Evolutionary conservation across 805 yeast species (phyloP), one percentile per base, ranked within the genome.

Genomic region (Huiozyma naganishii): DNA sequence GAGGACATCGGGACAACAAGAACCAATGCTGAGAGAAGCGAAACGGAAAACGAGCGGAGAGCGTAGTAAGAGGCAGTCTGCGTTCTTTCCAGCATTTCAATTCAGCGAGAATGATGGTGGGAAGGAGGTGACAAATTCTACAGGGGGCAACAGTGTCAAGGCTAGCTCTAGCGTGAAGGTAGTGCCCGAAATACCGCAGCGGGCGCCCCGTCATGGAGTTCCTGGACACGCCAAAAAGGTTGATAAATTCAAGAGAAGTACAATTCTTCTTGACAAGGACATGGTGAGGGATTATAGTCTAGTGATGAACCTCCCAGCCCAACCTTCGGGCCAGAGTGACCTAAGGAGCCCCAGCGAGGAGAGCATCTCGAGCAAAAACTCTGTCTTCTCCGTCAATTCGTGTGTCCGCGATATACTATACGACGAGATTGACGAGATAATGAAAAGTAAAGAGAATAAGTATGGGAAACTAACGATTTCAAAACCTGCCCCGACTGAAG

Each of bases 201-300:
- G 23, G 23, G 23, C 23, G 23, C 23, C 23, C 23, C 23, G 23
- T 17, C 23, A 17, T 17, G 23, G 23, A 4, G 23, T 17, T 17
- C 23, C 23, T 17, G 4, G 23, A 17, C 34, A 32, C 10, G n/a
- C 10, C n/a, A 39, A 28, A 7, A 34, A 42, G 37, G 30, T 23
- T 11, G 40, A 37, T 27, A 40, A 13, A 27, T 34, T 45, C 6
- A 42, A 42, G n/a, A 37, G 62, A 44, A 51, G 59, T 41, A 58
- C 58, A 10, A 49, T 55, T 17, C 29, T 54, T 17, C 44, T 59
- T 27, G 64, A 59, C 46, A 57, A 54, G 29, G 51, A 48, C 10
- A 40, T 58, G 33, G 52, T 58, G 4, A 46, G 55, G 29, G 64
- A 59, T 32, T 58, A 58, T 45, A 54, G 53, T 40, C 34, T 54